Base-by-base conservation (phyloP, 2,329 filamentous ascomycete genomes). In the Esteya vermicola region DNA sequence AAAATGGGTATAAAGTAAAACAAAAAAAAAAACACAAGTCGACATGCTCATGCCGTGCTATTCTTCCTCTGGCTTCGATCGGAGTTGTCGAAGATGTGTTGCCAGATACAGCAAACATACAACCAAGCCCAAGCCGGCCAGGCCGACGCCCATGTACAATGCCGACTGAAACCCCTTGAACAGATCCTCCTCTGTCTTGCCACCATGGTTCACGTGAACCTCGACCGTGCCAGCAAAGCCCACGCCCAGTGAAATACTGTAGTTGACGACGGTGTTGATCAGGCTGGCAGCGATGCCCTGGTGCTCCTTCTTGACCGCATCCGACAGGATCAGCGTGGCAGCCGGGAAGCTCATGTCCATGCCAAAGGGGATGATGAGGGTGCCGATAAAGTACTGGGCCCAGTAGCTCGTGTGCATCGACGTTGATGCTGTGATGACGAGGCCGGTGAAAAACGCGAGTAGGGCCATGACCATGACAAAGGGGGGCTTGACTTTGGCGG, bases 331-430 rank as follows among this genome's bases (percentile, higher is more conserved):
- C 12, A 81, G 51, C 0, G 67, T 78, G 0, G 71, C 73, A 0
- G 75, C 70, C 0, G 78, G 77, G 48, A 78, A 78, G 3, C 64
- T 72, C 65, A 80, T 78, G 51, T 82, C 75, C 68, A 80, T 76
- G 3, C 75, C 74, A 48, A 68, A 76, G 0, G 72, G 68, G 55
- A 72, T 73, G 34, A 81, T 50, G 4, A 80, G 20, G 5, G 72
- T 60, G 4, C 63, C 63, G 9, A 77, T 63, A 50, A 83, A 82
- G 0, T 68, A 62, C 45, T 78, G 70, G 16, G 60, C 62, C 78
- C 78, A 83, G 56, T 81, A 83, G n/a, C n/a, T n/a, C n/a, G n/a
- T n/a, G n/a, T n/a, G n/a, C 0, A 65, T 57, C 0, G 75, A 72
- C 2, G 68, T 61, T 9, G 61, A 61, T 6, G 62, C 62, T 16